A percentile compares a stretch with the other conserved stretches of the same genome.
Conservation (phyloP, 768 basidiomycete species). For the Trametes meyenii region DNA sequence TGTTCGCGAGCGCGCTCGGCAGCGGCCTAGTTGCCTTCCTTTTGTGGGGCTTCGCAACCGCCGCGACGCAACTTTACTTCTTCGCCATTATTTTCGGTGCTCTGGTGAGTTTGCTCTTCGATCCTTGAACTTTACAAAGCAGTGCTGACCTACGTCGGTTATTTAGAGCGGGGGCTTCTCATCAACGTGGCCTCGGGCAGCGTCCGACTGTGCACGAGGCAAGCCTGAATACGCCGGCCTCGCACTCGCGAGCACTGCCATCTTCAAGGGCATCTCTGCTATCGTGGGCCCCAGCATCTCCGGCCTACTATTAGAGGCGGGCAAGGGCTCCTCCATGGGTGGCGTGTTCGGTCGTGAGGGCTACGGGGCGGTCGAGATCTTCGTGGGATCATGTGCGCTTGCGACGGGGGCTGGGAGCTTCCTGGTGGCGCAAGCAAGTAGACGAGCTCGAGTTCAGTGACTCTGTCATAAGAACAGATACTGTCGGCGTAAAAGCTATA, state of each 20-base stretch:
- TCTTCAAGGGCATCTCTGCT: slow-evolving; percentile 29
- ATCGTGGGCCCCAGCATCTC: slow-evolving; percentile 28
- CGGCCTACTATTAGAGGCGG: slow-evolving; percentile 27
- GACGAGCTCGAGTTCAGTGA: not conserved
- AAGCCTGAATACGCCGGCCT: slow-evolving; percentile 28
- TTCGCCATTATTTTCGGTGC: slow-evolving; percentile 32
- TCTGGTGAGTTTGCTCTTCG: slow-evolving; percentile 12
- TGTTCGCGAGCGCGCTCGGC: slow-evolving; percentile 25
- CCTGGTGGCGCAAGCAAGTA: slow-evolving; percentile 21
- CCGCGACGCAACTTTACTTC: slow-evolving; percentile 24
- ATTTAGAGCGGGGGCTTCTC: slow-evolving; percentile 29
- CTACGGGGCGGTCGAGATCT: slow-evolving; percentile 29
- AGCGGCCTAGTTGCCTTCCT: slow-evolving; percentile 25
- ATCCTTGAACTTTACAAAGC: not conserved
- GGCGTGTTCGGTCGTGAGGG: slow-evolving; percentile 26
- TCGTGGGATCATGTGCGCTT: slow-evolving; percentile 28
- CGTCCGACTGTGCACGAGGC: slow-evolving; percentile 25
- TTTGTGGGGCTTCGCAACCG: slow-evolving; percentile 30
- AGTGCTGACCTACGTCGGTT: not conserved
- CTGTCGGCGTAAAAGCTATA: not conserved
- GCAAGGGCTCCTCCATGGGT: slow-evolving; percentile 16
- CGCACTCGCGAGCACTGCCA: slow-evolving; percentile 21
- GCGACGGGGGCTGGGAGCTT: slow-evolving; percentile 25
- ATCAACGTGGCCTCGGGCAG: slow-evolving; percentile 22
- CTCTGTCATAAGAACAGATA: not conserved